phyloP scores from a whole-genome alignment of 2,329 filamentous ascomycete species.

The Annulohypoxylon truncatum region DNA sequence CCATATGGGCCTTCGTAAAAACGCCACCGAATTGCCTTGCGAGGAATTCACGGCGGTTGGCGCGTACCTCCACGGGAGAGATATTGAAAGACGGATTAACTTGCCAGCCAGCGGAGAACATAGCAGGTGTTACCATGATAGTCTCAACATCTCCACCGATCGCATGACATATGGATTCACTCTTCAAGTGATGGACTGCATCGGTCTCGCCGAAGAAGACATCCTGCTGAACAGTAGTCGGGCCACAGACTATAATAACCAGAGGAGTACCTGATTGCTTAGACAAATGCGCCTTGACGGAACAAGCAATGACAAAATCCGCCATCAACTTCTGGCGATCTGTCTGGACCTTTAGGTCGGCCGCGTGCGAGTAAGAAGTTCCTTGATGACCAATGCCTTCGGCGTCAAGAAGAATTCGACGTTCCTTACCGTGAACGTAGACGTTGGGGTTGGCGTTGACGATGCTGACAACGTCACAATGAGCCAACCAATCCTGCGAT shows the following conservation, averaged over 20 bases:
- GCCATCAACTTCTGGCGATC: conserved; percentile 30
- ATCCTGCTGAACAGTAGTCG: conserved; percentile 47
- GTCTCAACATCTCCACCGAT: conserved; percentile 37
- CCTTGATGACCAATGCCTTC: background rate
- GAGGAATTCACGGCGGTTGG: conserved; percentile 39
- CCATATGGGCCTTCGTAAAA: conserved; percentile 39
- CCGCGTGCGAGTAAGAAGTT: conserved; percentile 20
- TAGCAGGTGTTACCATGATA: conserved; percentile 44
- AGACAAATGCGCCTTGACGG: conserved; percentile 31
- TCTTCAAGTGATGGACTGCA: conserved; percentile 24
- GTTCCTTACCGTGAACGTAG: conserved; percentile 44
- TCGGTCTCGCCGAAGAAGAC: conserved; percentile 43
- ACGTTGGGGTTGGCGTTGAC: conserved; percentile 35
- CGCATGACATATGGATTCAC: conserved; percentile 34
- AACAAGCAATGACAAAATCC: conserved; percentile 39
- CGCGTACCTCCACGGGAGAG: conserved; percentile 2
- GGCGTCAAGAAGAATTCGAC: conserved; percentile 39
- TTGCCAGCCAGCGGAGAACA: conserved; percentile 50
- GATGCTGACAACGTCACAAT: conserved; percentile 40
- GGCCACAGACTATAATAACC: conserved; percentile 47
- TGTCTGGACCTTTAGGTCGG: conserved; percentile 42
- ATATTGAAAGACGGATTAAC: conserved; percentile 45
- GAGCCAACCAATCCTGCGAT: conserved; percentile 48
- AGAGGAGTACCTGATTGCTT: conserved; percentile 32
- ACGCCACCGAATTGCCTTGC: conserved; percentile 47